These are phyloP conservation scores for Boletus vinaceobasis DNA, from an alignment of 768 basidiomycete species.

Conservation along the genomic window DNA sequence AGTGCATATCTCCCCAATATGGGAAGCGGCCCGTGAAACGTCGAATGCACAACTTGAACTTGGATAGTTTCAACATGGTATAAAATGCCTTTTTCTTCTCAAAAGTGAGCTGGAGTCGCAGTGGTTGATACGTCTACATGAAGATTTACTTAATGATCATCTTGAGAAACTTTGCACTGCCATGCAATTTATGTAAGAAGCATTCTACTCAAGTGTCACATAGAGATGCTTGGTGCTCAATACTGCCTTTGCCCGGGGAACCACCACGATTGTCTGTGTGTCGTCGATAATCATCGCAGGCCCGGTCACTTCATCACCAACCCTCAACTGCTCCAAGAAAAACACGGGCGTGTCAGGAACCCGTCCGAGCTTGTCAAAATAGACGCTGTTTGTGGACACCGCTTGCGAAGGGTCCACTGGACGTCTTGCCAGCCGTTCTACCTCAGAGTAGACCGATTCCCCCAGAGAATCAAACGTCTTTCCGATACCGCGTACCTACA, in stretches of 20 bases:
- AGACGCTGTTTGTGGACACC: conserved; percentile 61
- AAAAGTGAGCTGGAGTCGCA: not conserved
- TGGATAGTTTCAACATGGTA: not conserved
- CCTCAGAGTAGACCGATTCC: conserved; percentile 73
- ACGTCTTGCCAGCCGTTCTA: conserved; percentile 48
- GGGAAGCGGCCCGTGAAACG: not conserved
- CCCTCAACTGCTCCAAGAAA: conserved; percentile 56
- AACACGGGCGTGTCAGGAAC: conserved; percentile 79
- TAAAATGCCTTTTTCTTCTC: not conserved
- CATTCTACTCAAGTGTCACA: conserved; percentile 39
- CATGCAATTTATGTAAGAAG: not conserved
- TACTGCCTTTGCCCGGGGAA: conserved; percentile 66
- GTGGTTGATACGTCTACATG: not conserved
- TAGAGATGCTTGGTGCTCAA: conserved; percentile 68
- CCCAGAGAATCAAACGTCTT: conserved; percentile 85
- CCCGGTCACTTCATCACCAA: conserved; percentile 73
- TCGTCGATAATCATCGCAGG: conserved; percentile 95
- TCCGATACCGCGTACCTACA: conserved; percentile 81
- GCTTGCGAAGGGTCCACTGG: conserved; percentile 41
- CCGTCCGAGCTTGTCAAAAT: conserved; percentile 79
- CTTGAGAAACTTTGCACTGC: not conserved
- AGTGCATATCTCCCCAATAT: not conserved
- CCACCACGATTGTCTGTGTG: conserved; percentile 91
- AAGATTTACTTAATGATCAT: not conserved
- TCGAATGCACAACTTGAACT: not conserved